Conservation (phyloP, 2,329 filamentous ascomycete genomes). For the Ilyonectria mors-panacis region DNA sequence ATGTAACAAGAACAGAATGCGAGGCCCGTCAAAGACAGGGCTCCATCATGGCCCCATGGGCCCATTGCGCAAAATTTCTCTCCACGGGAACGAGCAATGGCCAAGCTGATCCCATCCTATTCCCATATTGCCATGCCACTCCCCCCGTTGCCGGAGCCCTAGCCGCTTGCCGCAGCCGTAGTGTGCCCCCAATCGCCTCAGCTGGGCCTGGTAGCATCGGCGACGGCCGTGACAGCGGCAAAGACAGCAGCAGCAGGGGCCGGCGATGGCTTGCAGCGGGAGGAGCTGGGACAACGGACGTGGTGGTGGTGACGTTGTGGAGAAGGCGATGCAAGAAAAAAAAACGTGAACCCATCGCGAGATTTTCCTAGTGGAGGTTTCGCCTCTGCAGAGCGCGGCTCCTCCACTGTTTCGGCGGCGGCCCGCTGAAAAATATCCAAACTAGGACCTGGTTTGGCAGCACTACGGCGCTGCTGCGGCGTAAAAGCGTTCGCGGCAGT, state of each 20-base stretch:
- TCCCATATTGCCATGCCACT: conserved; percentile 1
- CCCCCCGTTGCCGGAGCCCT: conserved; percentile 16
- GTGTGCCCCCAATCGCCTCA: too few relatives aligned
- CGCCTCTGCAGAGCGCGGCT: neutral
- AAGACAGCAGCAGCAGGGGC: neutral
- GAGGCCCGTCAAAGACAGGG: conserved; percentile 24
- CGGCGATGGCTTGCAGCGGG: neutral
- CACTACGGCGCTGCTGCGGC: conserved; percentile 26
- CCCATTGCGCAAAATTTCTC: conserved; percentile 47
- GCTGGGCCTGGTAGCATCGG: neutral
- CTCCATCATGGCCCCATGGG: conserved; percentile 38
- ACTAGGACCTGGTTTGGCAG: neutral
- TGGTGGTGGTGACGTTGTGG: neutral
- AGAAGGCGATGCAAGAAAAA: neutral
- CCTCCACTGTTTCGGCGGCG: neutral
- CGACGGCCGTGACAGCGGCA: neutral
- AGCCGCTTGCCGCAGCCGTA: neutral
- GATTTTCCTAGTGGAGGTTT: conserved; percentile 11
- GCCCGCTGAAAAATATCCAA: conserved; percentile 15
- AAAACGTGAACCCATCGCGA: conserved; percentile 7
- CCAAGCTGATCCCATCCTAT: conserved; percentile 11
- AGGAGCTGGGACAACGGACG: neutral
- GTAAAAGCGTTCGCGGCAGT: conserved; percentile 19
- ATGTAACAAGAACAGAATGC: conserved; percentile 44
- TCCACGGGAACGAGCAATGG: conserved; percentile 30